Conservation (phyloP, 805 yeast species). For the Myxozyma udenii region DNA sequence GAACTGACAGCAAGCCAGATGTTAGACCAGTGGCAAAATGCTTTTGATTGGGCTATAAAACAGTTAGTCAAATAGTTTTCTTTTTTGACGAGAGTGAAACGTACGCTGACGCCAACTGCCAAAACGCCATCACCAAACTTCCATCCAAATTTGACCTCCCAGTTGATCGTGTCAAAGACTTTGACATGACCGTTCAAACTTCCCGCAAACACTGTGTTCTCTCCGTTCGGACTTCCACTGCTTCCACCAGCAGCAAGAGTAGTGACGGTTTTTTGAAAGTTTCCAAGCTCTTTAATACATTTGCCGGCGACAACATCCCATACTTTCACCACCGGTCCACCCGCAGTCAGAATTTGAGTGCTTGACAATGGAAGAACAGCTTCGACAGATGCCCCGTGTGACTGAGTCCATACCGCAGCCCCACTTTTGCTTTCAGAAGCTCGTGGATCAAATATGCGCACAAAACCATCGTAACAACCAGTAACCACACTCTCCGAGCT, state of each 20-base stretch:
- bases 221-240: conserved; percentile 34
- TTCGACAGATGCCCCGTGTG: conserved; percentile 82
- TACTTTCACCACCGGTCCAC: conserved; percentile 76
- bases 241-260: conserved; percentile 18
- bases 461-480: conserved; percentile 89
- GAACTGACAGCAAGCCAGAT: conserved; percentile 80
- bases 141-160: conserved; percentile 96
- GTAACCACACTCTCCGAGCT: conserved; percentile 76
- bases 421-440: conserved; percentile 39
- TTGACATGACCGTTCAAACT: conserved; percentile 97
- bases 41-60: conserved; percentile 72
- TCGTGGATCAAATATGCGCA: conserved; percentile 82
- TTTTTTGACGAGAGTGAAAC: background rate
- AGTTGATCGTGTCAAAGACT: conserved; percentile 70
- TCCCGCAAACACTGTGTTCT: conserved; percentile 83
- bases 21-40: conserved; percentile 91
- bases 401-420: conserved; percentile 57
- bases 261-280: conserved; percentile 84
- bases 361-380: conserved; percentile 68
- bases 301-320: conserved; percentile 90
- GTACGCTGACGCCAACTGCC: conserved; percentile 56
- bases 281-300: conserved; percentile 64
- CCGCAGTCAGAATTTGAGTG: conserved; percentile 75
- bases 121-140: conserved; percentile 92
- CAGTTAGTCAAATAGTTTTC: background rate